A percentile compares a stretch with the other conserved stretches of the same genome.
These are phyloP conservation scores for Sphaerulina vaccinii DNA, from an alignment of 2,329 filamentous ascomycete genomes.

Conservation along the genomic window DNA sequence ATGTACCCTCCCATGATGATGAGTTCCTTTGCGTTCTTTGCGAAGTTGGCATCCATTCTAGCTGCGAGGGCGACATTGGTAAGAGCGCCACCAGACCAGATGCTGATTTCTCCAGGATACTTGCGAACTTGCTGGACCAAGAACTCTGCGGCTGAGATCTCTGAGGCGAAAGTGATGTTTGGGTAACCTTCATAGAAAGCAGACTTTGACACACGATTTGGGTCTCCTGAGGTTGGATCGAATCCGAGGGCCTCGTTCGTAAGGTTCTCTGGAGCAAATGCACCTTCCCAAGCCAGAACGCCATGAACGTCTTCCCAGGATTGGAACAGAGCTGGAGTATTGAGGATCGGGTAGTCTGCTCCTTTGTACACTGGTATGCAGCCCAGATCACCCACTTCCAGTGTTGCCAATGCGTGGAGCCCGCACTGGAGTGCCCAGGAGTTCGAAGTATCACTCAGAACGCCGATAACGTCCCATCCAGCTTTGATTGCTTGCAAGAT, in stretches of 20 bases:
- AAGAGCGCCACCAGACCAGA: conserved; percentile 49
- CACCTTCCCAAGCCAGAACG: conserved; percentile 48
- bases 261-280: conserved; percentile 45
- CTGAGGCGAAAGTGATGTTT: conserved; percentile 42
- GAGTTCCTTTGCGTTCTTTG: conserved; percentile 47
- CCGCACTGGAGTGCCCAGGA: conserved; percentile 49
- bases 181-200: conserved; percentile 51
- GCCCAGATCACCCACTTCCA: conserved; percentile 48
- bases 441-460: conserved; percentile 45
- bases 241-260: conserved; percentile 44
- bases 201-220: conserved; percentile 41
- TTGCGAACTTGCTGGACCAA: conserved; percentile 49
- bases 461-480: conserved; percentile 46
- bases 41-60: conserved; percentile 49
- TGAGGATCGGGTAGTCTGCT: conserved; percentile 49
- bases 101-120: conserved; percentile 52
- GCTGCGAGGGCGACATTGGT: conserved; percentile 53
- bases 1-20: conserved; percentile 54
- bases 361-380: conserved; percentile 53
- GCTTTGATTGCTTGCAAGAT: conserved; percentile 48
- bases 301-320: conserved; percentile 49
- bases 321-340: conserved; percentile 45
- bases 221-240: conserved; percentile 50
- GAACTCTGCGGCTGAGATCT: conserved; percentile 46
- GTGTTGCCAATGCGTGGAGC: conserved; percentile 48